Percentiles rank a stretch among this genome's conserved stretches.
Conservation (phyloP, 495 filamentous ascomycete genomes). For the Cladorrhinum samala region DNA sequence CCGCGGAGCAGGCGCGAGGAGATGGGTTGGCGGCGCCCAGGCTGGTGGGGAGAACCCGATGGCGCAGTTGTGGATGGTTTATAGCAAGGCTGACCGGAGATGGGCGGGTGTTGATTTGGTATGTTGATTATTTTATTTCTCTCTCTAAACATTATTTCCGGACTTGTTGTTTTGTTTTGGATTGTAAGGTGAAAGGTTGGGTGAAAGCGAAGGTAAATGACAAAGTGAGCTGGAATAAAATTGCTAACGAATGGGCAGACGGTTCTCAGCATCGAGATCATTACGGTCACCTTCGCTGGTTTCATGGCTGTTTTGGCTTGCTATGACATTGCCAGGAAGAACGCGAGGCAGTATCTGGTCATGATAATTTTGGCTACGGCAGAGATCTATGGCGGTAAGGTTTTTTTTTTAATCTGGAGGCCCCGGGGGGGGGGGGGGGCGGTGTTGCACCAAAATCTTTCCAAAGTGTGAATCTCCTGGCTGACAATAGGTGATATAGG, state of each 20-base stretch:
- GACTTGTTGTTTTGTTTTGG: background rate
- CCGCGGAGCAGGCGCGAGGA: too few species aligned
- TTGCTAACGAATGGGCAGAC: too few species aligned
- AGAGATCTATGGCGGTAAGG: slow-evolving; percentile 80
- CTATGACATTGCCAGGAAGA: slow-evolving; percentile 54
- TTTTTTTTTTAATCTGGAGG: too few species aligned
- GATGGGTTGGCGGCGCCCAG: slow-evolving; percentile 68
- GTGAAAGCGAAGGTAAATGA: background rate
- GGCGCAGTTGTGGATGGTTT: slow-evolving; percentile 82
- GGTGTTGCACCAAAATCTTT: too few species aligned
- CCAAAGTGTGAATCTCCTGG: too few species aligned
- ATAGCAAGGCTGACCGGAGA: slow-evolving; percentile 76
- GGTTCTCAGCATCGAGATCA: slow-evolving; percentile 73
- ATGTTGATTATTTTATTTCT: slow-evolving; percentile 14
- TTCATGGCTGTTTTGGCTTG: slow-evolving; percentile 66
- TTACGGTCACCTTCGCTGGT: slow-evolving; percentile 76
- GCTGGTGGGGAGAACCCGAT: slow-evolving; percentile 57
- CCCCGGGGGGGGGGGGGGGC: too few species aligned
- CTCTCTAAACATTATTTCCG: slow-evolving; percentile 7
- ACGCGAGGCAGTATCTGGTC: slow-evolving; percentile 59
- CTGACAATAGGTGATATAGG: too few species aligned
- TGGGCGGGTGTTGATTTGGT: slow-evolving; percentile 75
- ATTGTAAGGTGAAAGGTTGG: background rate
- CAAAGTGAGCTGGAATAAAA: background rate
- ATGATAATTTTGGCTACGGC: slow-evolving; percentile 76